Evolutionary conservation across 1,284 basidiomycete genomes (phyloP).

Genomic region (Papiliotrema fonsecae): DNA sequence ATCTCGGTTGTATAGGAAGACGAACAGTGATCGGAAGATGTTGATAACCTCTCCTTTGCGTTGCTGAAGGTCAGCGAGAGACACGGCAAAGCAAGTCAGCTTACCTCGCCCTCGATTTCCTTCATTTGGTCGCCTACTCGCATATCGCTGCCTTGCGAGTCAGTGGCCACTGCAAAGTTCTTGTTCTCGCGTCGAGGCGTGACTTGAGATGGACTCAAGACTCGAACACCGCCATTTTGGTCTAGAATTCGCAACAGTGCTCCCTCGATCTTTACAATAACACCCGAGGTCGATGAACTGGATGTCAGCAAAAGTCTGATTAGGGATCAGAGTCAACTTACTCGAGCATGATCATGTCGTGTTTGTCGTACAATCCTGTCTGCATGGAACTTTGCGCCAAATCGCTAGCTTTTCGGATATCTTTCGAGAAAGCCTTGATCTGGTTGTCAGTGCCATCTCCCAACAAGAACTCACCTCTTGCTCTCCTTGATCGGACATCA

Average conservation of each 20-base stretch:
- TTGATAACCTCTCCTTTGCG: constrained; percentile 93
- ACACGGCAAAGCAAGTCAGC: constrained; percentile 21
- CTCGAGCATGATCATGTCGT: constrained; percentile 96
- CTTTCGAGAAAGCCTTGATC: constrained; percentile 96
- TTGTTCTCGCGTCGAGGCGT: constrained; percentile 78
- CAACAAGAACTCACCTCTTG: constrained; percentile 61
- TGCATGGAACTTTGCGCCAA: constrained; percentile 84
- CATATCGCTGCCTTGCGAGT: constrained; percentile 73
- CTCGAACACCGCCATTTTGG: constrained; percentile 81
- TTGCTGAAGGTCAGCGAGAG: constrained; percentile 49
- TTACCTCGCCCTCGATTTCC: constrained; percentile 82
- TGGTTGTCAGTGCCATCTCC: constrained; percentile 34
- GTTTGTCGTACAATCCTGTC: constrained; percentile 88
- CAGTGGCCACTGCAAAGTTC: constrained; percentile 77
- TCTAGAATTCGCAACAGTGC: constrained; percentile 93
- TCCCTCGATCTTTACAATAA: constrained; percentile 95
- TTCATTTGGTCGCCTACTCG: constrained; percentile 84
- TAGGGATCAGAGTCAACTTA: constrained; percentile 49
- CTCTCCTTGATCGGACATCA: constrained; percentile 95
- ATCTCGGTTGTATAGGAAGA: constrained; percentile 91
- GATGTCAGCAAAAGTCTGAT: constrained; percentile 9
- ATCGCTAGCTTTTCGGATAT: constrained; percentile 94
- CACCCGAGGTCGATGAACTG: constrained; percentile 86
- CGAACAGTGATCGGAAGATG: constrained; percentile 90
- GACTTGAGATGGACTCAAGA: constrained; percentile 93